phyloP scores from a whole-genome alignment of 2,329 filamentous ascomycete genomes.

The Cercospora berteroae region DNA sequence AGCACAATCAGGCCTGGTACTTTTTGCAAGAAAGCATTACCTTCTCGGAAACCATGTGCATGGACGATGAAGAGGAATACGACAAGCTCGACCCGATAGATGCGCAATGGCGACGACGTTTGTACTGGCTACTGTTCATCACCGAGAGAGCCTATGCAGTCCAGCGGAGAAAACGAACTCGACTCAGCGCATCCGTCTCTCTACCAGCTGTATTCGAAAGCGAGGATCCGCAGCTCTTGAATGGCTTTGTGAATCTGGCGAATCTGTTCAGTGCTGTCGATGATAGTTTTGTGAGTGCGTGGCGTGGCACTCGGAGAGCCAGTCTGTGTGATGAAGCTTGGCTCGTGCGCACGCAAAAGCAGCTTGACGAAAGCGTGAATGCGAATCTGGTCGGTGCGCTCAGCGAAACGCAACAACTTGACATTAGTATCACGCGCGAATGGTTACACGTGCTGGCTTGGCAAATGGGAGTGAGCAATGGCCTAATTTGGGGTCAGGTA shows the following conservation, averaged over 20 bases:
- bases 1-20: slow-evolving; percentile 37
- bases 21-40: slow-evolving; percentile 40
- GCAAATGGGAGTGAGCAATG: slow-evolving; percentile 41
- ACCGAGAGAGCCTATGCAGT: slow-evolving; percentile 40
- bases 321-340: slow-evolving; percentile 38
- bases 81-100: slow-evolving; percentile 34
- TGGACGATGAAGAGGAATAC: slow-evolving; percentile 38
- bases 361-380: slow-evolving; percentile 35
- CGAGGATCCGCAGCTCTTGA: slow-evolving; percentile 37
- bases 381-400: slow-evolving; percentile 29
- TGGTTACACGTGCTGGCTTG: slow-evolving; percentile 41
- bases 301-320: slow-evolving; percentile 36
- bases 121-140: slow-evolving; percentile 41
- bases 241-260: slow-evolving; percentile 38
- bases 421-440: slow-evolving; percentile 37
- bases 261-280: slow-evolving; percentile 39
- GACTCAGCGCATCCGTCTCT: slow-evolving; percentile 34
- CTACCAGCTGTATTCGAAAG: slow-evolving; percentile 37
- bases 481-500: slow-evolving; percentile 35
- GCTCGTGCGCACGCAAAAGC: slow-evolving; percentile 37
- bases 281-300: slow-evolving; percentile 38
- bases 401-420: slow-evolving; percentile 38
- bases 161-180: slow-evolving; percentile 37
- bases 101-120: slow-evolving; percentile 37
- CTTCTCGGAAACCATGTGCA: slow-evolving; percentile 35